phyloP scores from a whole-genome alignment of 106 monocot species.

The Dendrobium nobile region DNA sequence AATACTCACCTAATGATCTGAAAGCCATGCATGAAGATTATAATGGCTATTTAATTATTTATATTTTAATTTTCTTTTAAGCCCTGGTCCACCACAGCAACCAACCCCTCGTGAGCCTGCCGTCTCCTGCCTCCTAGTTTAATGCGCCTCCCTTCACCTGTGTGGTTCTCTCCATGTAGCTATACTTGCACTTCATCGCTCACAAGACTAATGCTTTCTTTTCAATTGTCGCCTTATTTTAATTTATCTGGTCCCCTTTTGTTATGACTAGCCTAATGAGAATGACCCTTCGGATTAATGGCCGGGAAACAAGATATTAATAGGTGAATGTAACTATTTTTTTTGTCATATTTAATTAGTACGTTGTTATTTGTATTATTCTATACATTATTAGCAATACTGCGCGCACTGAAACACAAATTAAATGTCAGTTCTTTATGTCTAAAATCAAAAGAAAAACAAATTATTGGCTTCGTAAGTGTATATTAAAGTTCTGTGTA shows the following conservation, averaged over 20 bases:
- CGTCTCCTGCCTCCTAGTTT: background rate
- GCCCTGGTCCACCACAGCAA: background rate
- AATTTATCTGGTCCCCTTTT: background rate
- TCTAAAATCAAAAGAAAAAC: too few relatives aligned
- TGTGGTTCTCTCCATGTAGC: background rate
- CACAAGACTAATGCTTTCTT: background rate
- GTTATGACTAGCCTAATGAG: background rate
- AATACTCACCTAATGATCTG: too few relatives aligned
- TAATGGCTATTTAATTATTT: background rate
- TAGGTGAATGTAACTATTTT: too few relatives aligned
- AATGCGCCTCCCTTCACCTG: background rate
- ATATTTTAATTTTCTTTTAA: too few relatives aligned
- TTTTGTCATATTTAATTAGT: too few relatives aligned
- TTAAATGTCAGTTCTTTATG: too few relatives aligned
- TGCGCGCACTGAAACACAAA: too few relatives aligned
- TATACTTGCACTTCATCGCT: background rate
- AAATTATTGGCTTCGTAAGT: too few relatives aligned
- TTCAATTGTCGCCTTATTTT: background rate
- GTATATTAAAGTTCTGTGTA: too few relatives aligned
- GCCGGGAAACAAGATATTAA: too few relatives aligned
- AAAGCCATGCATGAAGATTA: background rate
- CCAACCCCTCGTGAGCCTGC: conserved; percentile 1
- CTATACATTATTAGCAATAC: too few relatives aligned
- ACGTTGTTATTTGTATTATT: too few relatives aligned
- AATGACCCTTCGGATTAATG: background rate